Percentiles rank a stretch among this genome's conserved stretches.
Evolutionary conservation across 176 grass and related monocot species (phyloP).

Genomic region (Musa schizocarpa): DNA sequence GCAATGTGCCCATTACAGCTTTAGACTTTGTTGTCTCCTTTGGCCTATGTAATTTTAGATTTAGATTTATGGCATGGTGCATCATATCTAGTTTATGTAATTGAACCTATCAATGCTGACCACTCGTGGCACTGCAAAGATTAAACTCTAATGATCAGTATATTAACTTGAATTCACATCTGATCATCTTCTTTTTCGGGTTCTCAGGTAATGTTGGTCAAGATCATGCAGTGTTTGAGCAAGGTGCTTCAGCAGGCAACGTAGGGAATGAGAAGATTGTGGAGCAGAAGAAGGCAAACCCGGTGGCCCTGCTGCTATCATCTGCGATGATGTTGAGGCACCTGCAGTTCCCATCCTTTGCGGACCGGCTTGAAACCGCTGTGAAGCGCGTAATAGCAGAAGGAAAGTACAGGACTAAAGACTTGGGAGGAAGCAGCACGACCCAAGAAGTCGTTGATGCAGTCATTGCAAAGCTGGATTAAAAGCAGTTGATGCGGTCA

Average conservation of each 20-base stretch:
- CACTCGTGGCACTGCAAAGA: too few relatives aligned
- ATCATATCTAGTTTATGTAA: too few relatives aligned
- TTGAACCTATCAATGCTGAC: too few relatives aligned
- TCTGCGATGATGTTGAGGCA: slow-evolving; percentile 95
- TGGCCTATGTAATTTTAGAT: too few relatives aligned
- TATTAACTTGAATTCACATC: too few relatives aligned
- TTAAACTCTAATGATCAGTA: too few relatives aligned
- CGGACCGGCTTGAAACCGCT: slow-evolving; percentile 69
- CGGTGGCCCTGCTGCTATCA: slow-evolving; percentile 74
- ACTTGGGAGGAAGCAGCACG: slow-evolving; percentile 65
- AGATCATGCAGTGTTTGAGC: slow-evolving; percentile 85
- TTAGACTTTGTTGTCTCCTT: too few relatives aligned
- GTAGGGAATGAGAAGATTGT: slow-evolving; percentile 63
- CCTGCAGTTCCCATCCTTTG: slow-evolving; percentile 82
- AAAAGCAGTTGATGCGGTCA: not conserved
- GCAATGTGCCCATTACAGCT: too few relatives aligned
- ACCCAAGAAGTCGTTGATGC: slow-evolving; percentile 87
- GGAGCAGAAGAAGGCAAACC: slow-evolving; percentile 74
- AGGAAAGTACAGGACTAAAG: slow-evolving; percentile 59
- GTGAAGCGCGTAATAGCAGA: slow-evolving; percentile 64
- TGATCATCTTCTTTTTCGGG: not conserved
- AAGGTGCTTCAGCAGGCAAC: slow-evolving; percentile 93
- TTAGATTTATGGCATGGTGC: too few relatives aligned
- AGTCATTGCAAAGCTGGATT: slow-evolving; percentile 67
- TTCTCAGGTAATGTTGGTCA: slow-evolving; percentile 83